Base-by-base conservation (phyloP, 129 eudicot species). In the Tagetes patula region DNA sequence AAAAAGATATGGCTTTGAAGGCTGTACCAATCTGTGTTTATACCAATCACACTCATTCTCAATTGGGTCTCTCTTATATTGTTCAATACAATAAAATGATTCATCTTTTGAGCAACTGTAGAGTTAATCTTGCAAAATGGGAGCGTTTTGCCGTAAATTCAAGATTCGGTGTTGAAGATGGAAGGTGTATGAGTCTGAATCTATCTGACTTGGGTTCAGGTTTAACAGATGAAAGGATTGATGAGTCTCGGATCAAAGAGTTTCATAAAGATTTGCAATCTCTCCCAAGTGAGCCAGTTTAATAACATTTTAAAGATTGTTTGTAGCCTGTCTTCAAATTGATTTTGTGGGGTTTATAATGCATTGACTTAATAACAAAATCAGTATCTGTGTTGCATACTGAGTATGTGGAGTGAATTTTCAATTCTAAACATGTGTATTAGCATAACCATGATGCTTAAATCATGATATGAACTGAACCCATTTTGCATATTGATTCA, bases 181-280 rank as follows among this genome's bases (percentile, higher is more conserved):
- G 20, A 39, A 45, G 41, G 14, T 11, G 30, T 67, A 31, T 11
- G 53, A 10, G 20, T 48, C 20, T 48, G 38, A 42, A 38, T 42
- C 52, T 27, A 42, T 66, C 36, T 41, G 52, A 45, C 30, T 2
- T 45, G 48, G 71, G 71, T 66, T 66, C 34, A 66, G 33, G 71
- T 67, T 67, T 40, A 67, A 9, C 27, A 20, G 40, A 45, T 30
- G 34, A 65, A 65, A 65, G 6, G 14, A 60, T 33, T 37, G 67
- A 36, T 2, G 9, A 62, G 30, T 62, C 32, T 37, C 45, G 37
- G 67, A 62, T 62, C 67, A 33, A 59, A 33, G 41, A 7, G 40
- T 59, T 59, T 33, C 65, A 59, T 59, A 32, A 33, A 56, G 63
- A 56, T 56, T 27, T 56, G 63, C 0, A 39, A 14, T 65, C 52